Evolutionary conservation across 805 yeast species (phyloP), one percentile per base, ranked within the genome.

Genomic region (Yarrowia sp.): DNA sequence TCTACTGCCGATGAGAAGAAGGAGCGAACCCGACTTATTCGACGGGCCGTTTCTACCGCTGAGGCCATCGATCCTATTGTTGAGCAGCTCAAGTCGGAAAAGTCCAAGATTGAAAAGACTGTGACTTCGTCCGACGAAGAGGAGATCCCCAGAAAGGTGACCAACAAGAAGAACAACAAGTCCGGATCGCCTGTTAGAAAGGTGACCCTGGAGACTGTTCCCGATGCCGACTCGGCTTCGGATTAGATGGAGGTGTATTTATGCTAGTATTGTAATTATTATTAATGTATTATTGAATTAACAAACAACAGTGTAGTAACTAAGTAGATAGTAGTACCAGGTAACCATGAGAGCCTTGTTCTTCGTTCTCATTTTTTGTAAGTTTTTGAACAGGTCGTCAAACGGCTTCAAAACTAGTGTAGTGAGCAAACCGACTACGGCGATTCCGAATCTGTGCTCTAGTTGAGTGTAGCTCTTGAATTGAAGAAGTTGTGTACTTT

Each of bases 61-160:
- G 64, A 58, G 17, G 64, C 64, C 8, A 58, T 58, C 15, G 64
- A 58, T 11, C 15, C 64, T 14, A 43, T 58, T 10, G 64, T 58
- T 5, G 51, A 32, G 4, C 39, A 43, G 39, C 51, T 58, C 51
- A 58, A 58, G 51, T 3, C 33, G 4, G 42, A 58, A 2, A 32
- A 15, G 10, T 1, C 39, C 43, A 33, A 43, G 22, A 11, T 43
- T 15, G 51, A 42, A 17, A 43, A 58, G 35, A 13, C 63, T 5
- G 39, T 42, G 18, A 15, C 50, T 42, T 42, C 48, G 7, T 57
- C 64, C 2, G 64, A 58, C 22, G 61, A 55, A 15, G 61, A 55
- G 8, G 61, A 55, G 44, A 53, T 57, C 18, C 63, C 60, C 36
- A 14, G 36, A 18, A 53, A 53, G 44, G 60, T 53, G 36, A 38